phyloP scores from a whole-genome alignment of 495 filamentous ascomycete species.

The Penicillium coprophilum region DNA sequence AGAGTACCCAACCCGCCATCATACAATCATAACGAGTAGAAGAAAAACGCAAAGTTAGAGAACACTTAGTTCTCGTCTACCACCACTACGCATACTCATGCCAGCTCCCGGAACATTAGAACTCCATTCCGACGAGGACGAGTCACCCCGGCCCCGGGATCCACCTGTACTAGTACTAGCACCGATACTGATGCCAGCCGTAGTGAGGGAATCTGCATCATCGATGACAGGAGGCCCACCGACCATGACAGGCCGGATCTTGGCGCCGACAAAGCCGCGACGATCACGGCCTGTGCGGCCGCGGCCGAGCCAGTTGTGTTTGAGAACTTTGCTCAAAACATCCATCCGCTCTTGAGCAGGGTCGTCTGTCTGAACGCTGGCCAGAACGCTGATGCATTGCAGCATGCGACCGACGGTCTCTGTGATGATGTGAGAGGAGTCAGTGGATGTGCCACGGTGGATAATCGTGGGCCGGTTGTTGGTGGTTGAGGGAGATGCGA shows the following conservation, averaged over 20 bases:
- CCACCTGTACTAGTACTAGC: slow-evolving; percentile 29
- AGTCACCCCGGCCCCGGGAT: slow-evolving; percentile 25
- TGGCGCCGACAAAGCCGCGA: slow-evolving; percentile 80
- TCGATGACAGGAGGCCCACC: slow-evolving; percentile 25
- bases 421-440: slow-evolving; percentile 79
- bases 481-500: slow-evolving; percentile 45
- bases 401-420: slow-evolving; percentile 95
- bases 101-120: slow-evolving; percentile 13
- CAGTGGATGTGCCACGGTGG: slow-evolving; percentile 41
- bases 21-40: slow-evolving; percentile 20
- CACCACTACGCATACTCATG: slow-evolving; percentile 28
- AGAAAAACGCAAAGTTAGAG: slow-evolving; percentile 20
- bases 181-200: slow-evolving; percentile 29
- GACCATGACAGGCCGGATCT: slow-evolving; percentile 45
- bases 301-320: slow-evolving; percentile 93
- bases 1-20: slow-evolving; percentile 2
- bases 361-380: slow-evolving; percentile 69
- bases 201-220: slow-evolving; percentile 27
- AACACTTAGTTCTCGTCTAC: slow-evolving; percentile 37
- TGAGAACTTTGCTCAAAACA: slow-evolving; percentile 77
- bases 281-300: slow-evolving; percentile 87
- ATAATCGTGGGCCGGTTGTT: slow-evolving; percentile 43
- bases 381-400: slow-evolving; percentile 90
- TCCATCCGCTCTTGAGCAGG: slow-evolving; percentile 79
- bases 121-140: slow-evolving; percentile 33